phyloP scores from a whole-genome alignment of 768 basidiomycete species.

The Agaricus sinodeliciosus region DNA sequence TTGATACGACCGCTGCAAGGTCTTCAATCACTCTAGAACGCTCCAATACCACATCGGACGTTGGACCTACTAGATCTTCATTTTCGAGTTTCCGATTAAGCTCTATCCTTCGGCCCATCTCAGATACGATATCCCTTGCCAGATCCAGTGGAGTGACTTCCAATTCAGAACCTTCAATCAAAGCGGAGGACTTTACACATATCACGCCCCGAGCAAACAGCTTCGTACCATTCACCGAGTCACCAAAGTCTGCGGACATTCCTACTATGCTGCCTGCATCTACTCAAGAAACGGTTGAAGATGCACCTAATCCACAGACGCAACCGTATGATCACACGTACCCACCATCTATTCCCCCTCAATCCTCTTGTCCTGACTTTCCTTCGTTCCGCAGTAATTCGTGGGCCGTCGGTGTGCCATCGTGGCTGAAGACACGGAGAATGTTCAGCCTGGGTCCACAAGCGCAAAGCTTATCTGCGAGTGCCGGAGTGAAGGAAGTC shows the following conservation, averaged over 20 bases:
- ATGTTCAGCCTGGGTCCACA: constrained; percentile 26
- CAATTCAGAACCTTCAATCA: constrained; percentile 25
- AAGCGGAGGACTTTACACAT: constrained; percentile 65
- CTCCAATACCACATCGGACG: constrained; percentile 14
- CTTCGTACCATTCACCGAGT: constrained; percentile 55
- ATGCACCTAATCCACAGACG: constrained; percentile 15
- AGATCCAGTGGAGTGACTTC: constrained; percentile 18
- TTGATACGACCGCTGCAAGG: constrained; percentile 56
- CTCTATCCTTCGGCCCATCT: constrained; percentile 62
- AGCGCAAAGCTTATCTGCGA: constrained; percentile 20
- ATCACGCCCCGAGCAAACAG: constrained; percentile 49
- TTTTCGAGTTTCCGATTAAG: constrained; percentile 55
- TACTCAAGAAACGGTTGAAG: constrained; percentile 9
- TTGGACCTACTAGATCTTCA: constrained; percentile 12
- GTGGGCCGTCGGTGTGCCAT: constrained; percentile 67
- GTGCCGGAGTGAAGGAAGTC: constrained; percentile 49
- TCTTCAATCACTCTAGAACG: constrained; percentile 27
- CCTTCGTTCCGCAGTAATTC: constrained; percentile 39
- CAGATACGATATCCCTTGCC: constrained; percentile 35
- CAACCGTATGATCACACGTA: constrained; percentile 59
- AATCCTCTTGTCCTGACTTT: constrained; percentile 39
- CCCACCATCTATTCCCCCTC: constrained; percentile 61
- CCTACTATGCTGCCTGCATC: constrained; percentile 3
- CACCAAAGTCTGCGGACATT: constrained; percentile 24
- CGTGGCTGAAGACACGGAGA: constrained; percentile 56